phyloP scores from a whole-genome alignment of 805 yeast species.

The Ogataea nitratoaversa region DNA sequence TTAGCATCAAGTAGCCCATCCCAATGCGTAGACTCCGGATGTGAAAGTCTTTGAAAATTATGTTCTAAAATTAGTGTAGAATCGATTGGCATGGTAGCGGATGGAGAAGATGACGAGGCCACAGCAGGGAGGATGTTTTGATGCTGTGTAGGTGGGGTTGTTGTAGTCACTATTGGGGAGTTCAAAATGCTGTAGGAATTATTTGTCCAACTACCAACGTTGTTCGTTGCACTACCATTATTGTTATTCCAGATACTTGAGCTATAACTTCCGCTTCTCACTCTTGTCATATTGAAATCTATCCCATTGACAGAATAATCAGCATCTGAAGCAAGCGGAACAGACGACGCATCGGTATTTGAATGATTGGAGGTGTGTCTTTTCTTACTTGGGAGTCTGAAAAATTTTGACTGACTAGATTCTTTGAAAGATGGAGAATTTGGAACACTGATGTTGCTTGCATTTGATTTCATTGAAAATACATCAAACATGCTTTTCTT shows the following conservation, averaged over 20 bases:
- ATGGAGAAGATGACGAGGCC: neutral
- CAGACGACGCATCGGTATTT: slow-evolving; percentile 4
- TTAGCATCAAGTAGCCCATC: slow-evolving; percentile 3
- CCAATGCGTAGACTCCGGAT: neutral
- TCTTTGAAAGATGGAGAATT: slow-evolving; percentile 20
- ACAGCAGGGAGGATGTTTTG: neutral
- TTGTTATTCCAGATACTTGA: slow-evolving; percentile 32
- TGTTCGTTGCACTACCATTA: slow-evolving; percentile 13
- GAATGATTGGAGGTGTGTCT: slow-evolving; percentile 12
- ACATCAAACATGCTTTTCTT: slow-evolving; percentile 17
- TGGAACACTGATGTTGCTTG: slow-evolving; percentile 14
- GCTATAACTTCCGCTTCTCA: slow-evolving; percentile 32
- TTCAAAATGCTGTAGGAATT: slow-evolving; percentile 10
- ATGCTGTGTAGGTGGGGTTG: slow-evolving; percentile 7
- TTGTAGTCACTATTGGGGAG: slow-evolving; percentile 9
- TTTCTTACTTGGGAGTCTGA: slow-evolving; percentile 13
- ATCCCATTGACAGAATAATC: slow-evolving; percentile 5
- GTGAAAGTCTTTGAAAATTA: slow-evolving; percentile 1
- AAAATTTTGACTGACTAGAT: slow-evolving; percentile 15
- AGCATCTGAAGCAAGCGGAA: slow-evolving; percentile 7
- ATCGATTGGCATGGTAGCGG: neutral
- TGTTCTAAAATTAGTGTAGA: neutral
- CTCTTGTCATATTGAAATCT: slow-evolving; percentile 22
- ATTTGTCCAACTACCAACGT: slow-evolving; percentile 4
- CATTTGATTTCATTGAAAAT: slow-evolving; percentile 14